Conservation (phyloP, 257 asterid genomes). For the Nicotiana obtusifolia region DNA sequence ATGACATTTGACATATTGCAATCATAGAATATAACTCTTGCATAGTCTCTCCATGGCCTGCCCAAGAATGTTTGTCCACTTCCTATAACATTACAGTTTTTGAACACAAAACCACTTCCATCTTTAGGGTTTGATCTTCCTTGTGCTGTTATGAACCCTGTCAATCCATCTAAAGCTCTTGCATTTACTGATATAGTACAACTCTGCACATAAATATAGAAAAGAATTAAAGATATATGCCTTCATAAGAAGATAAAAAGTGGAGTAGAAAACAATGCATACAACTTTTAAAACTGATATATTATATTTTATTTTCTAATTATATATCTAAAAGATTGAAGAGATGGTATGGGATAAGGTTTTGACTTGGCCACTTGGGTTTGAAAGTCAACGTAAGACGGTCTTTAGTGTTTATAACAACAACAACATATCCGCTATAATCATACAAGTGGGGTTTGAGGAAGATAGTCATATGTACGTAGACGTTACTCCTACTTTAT, state of each 20-base stretch:
- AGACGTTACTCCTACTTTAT: fast-evolving
- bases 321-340: no score
- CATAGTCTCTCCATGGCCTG: slow-evolving; percentile 65
- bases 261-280: no score
- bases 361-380: no score
- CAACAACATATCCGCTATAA: no score
- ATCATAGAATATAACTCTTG: slow-evolving; percentile 54
- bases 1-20: slow-evolving; percentile 35
- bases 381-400: no score
- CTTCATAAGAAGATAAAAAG: no score
- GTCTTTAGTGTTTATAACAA: no score
- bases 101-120: slow-evolving; percentile 46
- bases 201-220: slow-evolving; percentile 16
- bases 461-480: fast-evolving
- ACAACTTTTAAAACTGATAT: no score
- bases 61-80: slow-evolving; percentile 40
- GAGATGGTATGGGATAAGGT: no score
- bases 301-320: no score
- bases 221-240: no score
- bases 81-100: slow-evolving; percentile 42
- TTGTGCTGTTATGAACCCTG: slow-evolving; percentile 74
- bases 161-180: slow-evolving; percentile 23
- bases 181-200: slow-evolving; percentile 47
- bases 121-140: slow-evolving; percentile 27
- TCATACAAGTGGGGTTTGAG: no score